Evolutionary conservation across 1,284 basidiomycete species (phyloP).

Genomic region (Cryptococcus neoformans): DNA sequence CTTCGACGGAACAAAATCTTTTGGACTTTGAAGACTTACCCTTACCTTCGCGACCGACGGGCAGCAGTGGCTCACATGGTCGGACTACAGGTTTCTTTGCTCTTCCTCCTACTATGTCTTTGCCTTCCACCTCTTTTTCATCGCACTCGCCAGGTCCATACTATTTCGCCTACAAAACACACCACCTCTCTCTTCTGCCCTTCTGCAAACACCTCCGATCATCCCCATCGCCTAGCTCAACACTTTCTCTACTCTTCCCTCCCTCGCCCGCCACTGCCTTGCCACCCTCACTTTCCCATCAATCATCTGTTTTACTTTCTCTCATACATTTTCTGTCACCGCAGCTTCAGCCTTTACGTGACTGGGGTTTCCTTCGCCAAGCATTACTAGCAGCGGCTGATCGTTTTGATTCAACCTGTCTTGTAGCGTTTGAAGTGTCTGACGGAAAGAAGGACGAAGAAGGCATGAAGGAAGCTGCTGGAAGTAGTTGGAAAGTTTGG

Average conservation of each 20-base stretch:
- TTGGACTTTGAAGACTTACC: constrained; percentile 50
- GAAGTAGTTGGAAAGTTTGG: constrained; percentile 80
- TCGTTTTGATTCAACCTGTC: constrained; percentile 76
- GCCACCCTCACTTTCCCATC: constrained; percentile 27
- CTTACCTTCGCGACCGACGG: constrained; percentile 37
- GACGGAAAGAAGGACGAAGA: constrained; percentile 67
- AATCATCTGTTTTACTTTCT: constrained; percentile 29
- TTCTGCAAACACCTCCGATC: constrained; percentile 38
- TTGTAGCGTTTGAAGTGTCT: constrained; percentile 78
- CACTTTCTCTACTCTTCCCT: constrained; percentile 56
- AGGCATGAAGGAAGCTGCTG: constrained; percentile 73
- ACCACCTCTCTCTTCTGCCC: constrained; percentile 36
- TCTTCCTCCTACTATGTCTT: constrained; percentile 24
- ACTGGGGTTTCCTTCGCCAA: constrained; percentile 61
- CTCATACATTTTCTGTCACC: constrained; percentile 62
- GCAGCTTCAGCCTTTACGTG: constrained; percentile 60
- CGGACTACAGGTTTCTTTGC: constrained; percentile 49
- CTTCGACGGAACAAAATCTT: constrained; percentile 32
- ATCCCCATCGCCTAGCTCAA: constrained; percentile 59
- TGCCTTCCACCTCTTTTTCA: background rate
- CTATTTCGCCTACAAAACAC: constrained; percentile 38
- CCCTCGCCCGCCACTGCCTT: constrained; percentile 44
- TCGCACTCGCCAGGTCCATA: constrained; percentile 26
- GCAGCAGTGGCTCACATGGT: constrained; percentile 10
- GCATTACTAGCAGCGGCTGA: constrained; percentile 76